Evolutionary conservation across 495 filamentous ascomycete genomes (phyloP), one percentile per base, ranked within the genome.

Genomic region (Polyplosphaeria fusca): DNA sequence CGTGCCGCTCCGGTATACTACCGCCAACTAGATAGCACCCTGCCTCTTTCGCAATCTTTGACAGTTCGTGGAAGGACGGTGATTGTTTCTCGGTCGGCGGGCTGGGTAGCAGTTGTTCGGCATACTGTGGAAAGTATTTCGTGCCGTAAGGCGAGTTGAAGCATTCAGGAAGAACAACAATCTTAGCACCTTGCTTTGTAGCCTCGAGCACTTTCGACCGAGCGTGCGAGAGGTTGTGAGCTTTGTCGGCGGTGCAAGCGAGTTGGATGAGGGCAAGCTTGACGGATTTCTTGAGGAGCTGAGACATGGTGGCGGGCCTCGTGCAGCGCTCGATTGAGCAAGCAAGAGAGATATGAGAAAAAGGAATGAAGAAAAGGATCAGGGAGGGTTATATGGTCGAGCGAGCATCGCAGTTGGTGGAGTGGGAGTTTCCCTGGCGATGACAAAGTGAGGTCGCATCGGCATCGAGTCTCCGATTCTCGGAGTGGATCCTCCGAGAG

Each of bases 81-180:
- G 83, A 83, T 55, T 89, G 79, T 4, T 81, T 76, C 46, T 77
- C 68, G 12, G 87, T 77, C 0, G 89, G 89, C 4, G 89, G 88
- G 0, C 84, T 86, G 1, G 88, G 87, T 7, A 89, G 83, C 2
- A 97, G 83, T 0, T 81, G 83, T 70, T 98, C 93, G 60, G 93
- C 91, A 68, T 96, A 96, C 52, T 84, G 80, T 24, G 91, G 87
- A 76, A 98, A 97, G 77, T 84, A 88, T 64, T 89, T 80, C 54
- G 83, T 88, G 60, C 91, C 91, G 74, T 96, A 96, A n/a, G 91
- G 91, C 12, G 86, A 91, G 78, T 96, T 96, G 83, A 96, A 96
- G 79, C 91, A 96, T 75, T 96, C 91, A 16, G 82, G 82, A 23
- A 85, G 73, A 19, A 82, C 86, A 52, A 89, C 76, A 55, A 91